These are phyloP conservation scores for Fragosphaeria purpurea DNA, from an alignment of 2,329 filamentous ascomycete genomes.

Conservation along the genomic window DNA sequence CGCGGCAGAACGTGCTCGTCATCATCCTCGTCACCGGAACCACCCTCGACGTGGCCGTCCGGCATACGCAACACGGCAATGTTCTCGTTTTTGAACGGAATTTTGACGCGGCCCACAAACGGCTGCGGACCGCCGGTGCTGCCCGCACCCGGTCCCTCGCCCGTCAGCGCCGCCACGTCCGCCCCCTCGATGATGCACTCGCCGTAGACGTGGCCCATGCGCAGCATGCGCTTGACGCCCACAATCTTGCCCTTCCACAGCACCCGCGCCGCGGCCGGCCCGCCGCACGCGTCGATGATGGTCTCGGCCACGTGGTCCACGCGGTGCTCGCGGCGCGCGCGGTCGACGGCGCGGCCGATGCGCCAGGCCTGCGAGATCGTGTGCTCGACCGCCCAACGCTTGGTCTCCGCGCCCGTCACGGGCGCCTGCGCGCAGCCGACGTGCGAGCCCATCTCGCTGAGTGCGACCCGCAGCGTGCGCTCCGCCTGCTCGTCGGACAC, in stretches of 20 bases:
- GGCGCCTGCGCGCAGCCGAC: conserved; percentile 39
- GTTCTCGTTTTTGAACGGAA: conserved; percentile 68
- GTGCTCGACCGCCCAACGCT: conserved; percentile 39
- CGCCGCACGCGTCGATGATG: conserved; percentile 50
- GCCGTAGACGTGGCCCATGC: conserved; percentile 49
- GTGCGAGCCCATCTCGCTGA: conserved; percentile 46
- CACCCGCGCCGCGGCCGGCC: conserved; percentile 40
- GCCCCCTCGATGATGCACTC: conserved; percentile 45
- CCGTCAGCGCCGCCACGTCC: conserved; percentile 21
- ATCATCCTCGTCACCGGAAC: conserved; percentile 1
- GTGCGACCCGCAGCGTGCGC: conserved; percentile 37
- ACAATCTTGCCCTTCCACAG: conserved; percentile 57
- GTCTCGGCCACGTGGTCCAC: conserved; percentile 45
- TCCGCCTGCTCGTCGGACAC: conserved; percentile 38
- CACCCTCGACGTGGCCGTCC: not conserved
- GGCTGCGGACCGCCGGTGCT: conserved; percentile 8
- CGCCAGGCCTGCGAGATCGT: conserved; percentile 45
- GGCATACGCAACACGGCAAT: conserved; percentile 43
- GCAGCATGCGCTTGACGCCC: conserved; percentile 44
- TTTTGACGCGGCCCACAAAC: conserved; percentile 42
- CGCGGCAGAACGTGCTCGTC: conserved; percentile 11
- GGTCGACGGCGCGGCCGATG: conserved; percentile 50
- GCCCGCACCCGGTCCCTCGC: not conserved
- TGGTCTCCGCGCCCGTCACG: conserved; percentile 38
- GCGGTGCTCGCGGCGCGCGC: conserved; percentile 37